These are phyloP conservation scores for Solanum phureja DNA, from an alignment of 257 asterid genomes.

Conservation along the genomic window DNA sequence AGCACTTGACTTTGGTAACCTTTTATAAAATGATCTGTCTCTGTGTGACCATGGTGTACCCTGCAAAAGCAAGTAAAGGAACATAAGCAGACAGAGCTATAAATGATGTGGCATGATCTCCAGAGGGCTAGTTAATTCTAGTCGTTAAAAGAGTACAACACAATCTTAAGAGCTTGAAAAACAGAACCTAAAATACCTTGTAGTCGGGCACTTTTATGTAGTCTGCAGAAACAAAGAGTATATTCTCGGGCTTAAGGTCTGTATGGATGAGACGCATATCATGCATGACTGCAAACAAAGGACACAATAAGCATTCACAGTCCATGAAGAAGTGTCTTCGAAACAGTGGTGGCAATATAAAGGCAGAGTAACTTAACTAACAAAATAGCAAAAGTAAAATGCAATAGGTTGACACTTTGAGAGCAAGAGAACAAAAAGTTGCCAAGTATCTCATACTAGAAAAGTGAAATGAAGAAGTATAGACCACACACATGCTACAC, in stretches of 20 bases:
- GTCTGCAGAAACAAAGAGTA: slow-evolving; percentile 40
- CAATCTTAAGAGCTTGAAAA: neutral
- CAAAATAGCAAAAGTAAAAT: neutral
- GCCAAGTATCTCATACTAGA: slow-evolving; percentile 7
- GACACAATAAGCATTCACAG: neutral
- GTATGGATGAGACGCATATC: slow-evolving; percentile 49
- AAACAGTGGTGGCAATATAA: neutral
- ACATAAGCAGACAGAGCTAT: neutral
- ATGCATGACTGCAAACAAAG: slow-evolving; percentile 32
- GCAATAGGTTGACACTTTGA: neutral
- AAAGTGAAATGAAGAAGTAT: neutral
- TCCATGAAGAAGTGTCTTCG: neutral
- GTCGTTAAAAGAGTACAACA: neutral
- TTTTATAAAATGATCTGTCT: slow-evolving; percentile 25
- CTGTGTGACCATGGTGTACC: slow-evolving; percentile 29
- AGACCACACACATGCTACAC: slow-evolving; percentile 47
- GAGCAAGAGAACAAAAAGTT: neutral
- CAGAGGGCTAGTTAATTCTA: neutral
- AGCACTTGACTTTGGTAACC: slow-evolving; percentile 42
- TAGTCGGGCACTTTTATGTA: slow-evolving; percentile 33
- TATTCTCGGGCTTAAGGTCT: slow-evolving; percentile 49
- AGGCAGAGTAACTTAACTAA: neutral
- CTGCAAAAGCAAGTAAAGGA: slow-evolving; percentile 16
- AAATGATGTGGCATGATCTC: neutral
- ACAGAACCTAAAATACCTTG: slow-evolving; percentile 20